phyloP scores from a whole-genome alignment of 148 eudicot genomes.

The Agrostemma githago region DNA sequence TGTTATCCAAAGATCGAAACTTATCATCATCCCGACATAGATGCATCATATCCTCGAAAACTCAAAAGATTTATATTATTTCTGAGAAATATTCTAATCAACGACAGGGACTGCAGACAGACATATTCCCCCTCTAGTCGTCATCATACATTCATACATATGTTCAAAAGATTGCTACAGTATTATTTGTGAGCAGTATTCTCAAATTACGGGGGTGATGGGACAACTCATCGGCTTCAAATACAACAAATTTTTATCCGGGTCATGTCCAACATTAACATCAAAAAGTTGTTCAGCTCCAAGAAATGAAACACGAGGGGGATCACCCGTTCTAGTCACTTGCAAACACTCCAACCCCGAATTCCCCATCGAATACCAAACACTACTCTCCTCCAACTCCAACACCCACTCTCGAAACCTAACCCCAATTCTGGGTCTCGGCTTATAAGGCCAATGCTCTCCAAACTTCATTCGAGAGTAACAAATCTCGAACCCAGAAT shows the following conservation, averaged over 20 bases:
- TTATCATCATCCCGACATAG: no score
- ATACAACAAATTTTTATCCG: background rate
- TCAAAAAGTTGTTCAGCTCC: constrained; percentile 3
- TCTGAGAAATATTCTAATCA: no score
- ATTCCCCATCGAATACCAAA: background rate
- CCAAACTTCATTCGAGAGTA: background rate
- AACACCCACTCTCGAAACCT: background rate
- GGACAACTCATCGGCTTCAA: background rate
- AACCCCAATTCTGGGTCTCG: constrained; percentile 1
- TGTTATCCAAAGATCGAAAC: no score
- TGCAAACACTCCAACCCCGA: constrained; percentile 8
- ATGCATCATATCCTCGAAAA: no score
- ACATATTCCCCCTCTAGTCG: no score
- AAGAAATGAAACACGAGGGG: background rate
- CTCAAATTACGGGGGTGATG: no score
- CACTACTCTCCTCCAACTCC: background rate
- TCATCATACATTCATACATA: no score
- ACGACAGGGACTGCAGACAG: no score
- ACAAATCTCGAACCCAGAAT: background rate
- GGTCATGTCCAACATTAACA: constrained; percentile 24
- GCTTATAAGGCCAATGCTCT: background rate
- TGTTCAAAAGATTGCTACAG: no score
- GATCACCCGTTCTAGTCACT: background rate
- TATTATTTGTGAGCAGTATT: no score
- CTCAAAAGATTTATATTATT: no score